Evolutionary conservation across 352 stramenopile species (phyloP), one percentile per base, ranked within the genome.

Genomic region (Globisporangium camurandrum): DNA sequence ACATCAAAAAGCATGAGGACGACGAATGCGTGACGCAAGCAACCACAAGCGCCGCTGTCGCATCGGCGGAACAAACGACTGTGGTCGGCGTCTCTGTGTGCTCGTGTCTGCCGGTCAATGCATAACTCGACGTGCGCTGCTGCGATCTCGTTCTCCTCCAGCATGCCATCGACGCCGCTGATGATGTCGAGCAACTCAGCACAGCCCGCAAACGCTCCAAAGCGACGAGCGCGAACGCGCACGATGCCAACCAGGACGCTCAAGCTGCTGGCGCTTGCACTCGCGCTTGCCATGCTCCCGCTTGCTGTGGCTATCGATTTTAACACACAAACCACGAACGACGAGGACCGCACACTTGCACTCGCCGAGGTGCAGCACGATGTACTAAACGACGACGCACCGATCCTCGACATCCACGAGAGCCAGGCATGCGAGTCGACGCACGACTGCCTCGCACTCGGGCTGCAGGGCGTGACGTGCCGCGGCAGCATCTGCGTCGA

Each of bases 401-500:
- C 51, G 16, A 36, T 57, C 24, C 42, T 57, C 33, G 51, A 57
- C 42, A 57, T 57, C 42, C 43, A 53, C 38, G 46, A 59, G 36
- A 44, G 45, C 36, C 38, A 61, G 27, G 28, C 38, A 12, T 88
- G 76, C 44, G 63, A 83, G 20, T 60, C 61, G 20, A 57, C 73
- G 26, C 50, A 66, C 11, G 76, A 88, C 53, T 88, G 76, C 55
- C 28, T 71, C 27, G 62, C 64, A 12, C 51, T 67, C 34, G 71
- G 67, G 5, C 41, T 81, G 3, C 23, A 61, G 16, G 52, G 64
- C 51, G 59, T 47, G 30, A 68, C 77, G 2, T 90, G 79, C 46
- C 67, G 67, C 44, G 59, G 59, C 9, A 60, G 69, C 52, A 49
- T 76, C 10, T 90, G 79, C 50, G 55, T 73, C 11, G 59, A 81